Percentiles rank a stretch among this genome's conserved stretches.
Evolutionary conservation across 352 stramenopile genomes (phyloP).

Genomic region (Phytophthora syringae): DNA sequence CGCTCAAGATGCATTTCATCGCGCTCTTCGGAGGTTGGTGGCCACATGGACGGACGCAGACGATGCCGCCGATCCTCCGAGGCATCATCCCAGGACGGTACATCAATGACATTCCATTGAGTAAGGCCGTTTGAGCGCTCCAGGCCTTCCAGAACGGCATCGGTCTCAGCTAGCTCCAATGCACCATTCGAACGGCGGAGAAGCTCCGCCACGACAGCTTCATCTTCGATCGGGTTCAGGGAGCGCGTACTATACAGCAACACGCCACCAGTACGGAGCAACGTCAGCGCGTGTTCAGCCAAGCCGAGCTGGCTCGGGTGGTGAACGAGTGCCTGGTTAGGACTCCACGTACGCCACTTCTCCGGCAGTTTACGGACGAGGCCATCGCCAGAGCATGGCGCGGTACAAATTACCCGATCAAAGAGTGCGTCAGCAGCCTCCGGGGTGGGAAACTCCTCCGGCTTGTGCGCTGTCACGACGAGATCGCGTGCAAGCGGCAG

Average conservation of each 20-base stretch:
- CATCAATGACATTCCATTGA: constrained; percentile 70
- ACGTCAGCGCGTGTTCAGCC: constrained; percentile 57
- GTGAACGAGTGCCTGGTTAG: constrained; percentile 48
- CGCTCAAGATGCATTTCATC: constrained; percentile 80
- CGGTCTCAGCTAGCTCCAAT: constrained; percentile 69
- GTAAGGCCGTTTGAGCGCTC: constrained; percentile 46
- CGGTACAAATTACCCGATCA: constrained; percentile 80
- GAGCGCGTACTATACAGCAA: constrained; percentile 83
- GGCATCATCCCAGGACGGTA: constrained; percentile 61
- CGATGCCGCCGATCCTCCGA: constrained; percentile 57
- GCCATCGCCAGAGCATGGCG: constrained; percentile 82
- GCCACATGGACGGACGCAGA: constrained; percentile 86
- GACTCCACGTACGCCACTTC: constrained; percentile 81
- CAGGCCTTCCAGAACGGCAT: constrained; percentile 42
- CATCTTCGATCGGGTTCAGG: constrained; percentile 85
- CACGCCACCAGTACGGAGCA: constrained; percentile 56
- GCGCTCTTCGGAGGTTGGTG: constrained; percentile 62
- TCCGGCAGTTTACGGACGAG: constrained; percentile 81
- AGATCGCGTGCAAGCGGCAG: constrained; percentile 54
- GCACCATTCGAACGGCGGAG: constrained; percentile 57
- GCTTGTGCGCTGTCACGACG: constrained; percentile 77
- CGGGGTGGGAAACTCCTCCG: constrained; percentile 69
- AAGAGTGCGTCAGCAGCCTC: constrained; percentile 48
- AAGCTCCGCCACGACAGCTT: constrained; percentile 83
- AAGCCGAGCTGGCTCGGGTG: constrained; percentile 87